Conservation (phyloP, 2,329 filamentous ascomycete species). For the Penicillium sp. region DNA sequence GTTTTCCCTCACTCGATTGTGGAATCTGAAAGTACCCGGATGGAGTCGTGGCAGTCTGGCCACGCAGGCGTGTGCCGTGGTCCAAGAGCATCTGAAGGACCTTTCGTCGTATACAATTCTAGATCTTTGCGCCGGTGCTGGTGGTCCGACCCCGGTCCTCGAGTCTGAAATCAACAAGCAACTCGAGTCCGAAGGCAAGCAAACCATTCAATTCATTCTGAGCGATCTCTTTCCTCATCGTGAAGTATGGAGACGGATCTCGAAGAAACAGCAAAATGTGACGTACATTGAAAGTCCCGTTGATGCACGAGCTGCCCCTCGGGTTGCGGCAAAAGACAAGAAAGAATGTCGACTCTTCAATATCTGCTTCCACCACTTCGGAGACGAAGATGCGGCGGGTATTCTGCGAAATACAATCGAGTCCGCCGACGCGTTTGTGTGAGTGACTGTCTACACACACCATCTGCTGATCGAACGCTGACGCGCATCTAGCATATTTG, state of each 20-base stretch:
- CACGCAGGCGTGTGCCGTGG: constrained; percentile 19
- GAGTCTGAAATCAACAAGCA: background rate
- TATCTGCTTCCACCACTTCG: constrained; percentile 1
- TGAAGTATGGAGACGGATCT: constrained; percentile 1
- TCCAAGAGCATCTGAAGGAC: constrained; percentile 13
- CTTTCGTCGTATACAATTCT: background rate
- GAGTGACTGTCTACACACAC: background rate
- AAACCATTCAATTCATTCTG: background rate
- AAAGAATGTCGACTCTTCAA: background rate
- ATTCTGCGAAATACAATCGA: background rate
- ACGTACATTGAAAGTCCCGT: background rate
- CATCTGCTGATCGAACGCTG: background rate
- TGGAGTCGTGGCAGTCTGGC: constrained; percentile 23
- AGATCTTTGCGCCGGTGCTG: background rate
- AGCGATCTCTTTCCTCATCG: background rate
- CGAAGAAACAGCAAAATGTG: background rate
- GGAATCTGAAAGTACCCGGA: constrained; percentile 24
- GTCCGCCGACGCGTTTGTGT: background rate
- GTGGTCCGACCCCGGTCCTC: background rate
- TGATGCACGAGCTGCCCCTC: background rate
- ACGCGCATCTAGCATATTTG: background rate
- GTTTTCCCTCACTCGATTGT: constrained; percentile 29
- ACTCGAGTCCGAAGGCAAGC: background rate
- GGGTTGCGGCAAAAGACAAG: background rate
- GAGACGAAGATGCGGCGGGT: background rate